Evolutionary conservation across 169 alveolate species (phyloP).

Genomic region (Toxoplasma gondii): DNA sequence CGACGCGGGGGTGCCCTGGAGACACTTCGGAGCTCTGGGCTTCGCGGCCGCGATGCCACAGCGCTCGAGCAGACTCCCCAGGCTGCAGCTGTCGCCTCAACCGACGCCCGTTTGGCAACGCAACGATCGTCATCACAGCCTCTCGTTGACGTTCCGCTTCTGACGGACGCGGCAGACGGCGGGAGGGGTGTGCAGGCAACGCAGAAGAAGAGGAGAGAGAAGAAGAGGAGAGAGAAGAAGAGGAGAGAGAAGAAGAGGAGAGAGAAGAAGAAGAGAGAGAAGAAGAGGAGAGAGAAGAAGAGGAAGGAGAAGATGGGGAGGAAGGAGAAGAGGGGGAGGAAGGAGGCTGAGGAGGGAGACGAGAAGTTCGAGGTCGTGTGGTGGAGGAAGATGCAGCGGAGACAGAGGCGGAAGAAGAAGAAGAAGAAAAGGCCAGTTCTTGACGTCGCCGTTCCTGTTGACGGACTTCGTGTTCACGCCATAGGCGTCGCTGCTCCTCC

Average conservation of each 20-base stretch:
- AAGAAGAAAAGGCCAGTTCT: background rate
- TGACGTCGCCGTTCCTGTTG: conserved; percentile 30
- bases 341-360: background rate
- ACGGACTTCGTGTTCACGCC: background rate
- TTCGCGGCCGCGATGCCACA: background rate
- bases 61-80: background rate
- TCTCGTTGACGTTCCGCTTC: background rate
- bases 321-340: background rate
- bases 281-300: background rate
- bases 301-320: background rate
- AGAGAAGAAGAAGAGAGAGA: background rate
- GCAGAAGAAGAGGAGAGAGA: background rate
- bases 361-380: background rate
- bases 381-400: background rate
- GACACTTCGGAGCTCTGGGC: background rate
- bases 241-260: background rate
- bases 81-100: background rate
- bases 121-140: background rate
- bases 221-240: background rate
- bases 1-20: background rate
- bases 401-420: background rate
- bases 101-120: background rate
- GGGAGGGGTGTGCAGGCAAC: background rate
- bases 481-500: background rate
- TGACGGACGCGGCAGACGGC: background rate